Evolutionary conservation across 352 stramenopile species (phyloP).

Genomic region (Globisporangium spinosum): DNA sequence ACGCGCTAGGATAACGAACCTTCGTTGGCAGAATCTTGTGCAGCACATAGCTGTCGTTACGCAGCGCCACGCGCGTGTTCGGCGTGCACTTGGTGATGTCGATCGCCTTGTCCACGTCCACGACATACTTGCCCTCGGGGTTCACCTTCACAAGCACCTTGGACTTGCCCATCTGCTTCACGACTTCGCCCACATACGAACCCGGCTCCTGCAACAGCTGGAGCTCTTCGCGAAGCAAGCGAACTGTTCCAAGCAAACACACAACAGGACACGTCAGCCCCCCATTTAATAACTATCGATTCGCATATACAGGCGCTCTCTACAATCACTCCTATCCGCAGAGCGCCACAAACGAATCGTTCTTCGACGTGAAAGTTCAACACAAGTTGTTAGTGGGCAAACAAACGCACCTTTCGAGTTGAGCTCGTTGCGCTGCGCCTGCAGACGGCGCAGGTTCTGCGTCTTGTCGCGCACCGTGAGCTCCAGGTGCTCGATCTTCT

Average conservation of each 20-base stretch:
- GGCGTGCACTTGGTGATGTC: conserved; percentile 96
- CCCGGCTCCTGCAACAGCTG: conserved; percentile 98
- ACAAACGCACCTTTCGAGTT: conserved; percentile 93
- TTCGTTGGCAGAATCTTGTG: conserved; percentile 99
- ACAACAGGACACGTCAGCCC: conserved; percentile 6
- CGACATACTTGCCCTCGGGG: conserved; percentile 99
- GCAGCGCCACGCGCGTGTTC: conserved; percentile 98
- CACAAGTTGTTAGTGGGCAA: neutral
- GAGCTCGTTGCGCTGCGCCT: conserved; percentile 99
- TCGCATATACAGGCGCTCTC: neutral
- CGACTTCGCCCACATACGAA: conserved; percentile 98
- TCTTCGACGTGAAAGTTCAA: neutral
- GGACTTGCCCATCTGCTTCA: conserved; percentile 99
- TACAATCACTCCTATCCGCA: neutral
- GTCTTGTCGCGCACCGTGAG: conserved; percentile 92
- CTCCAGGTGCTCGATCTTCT: conserved; percentile 95
- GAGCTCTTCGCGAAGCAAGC: conserved; percentile 97
- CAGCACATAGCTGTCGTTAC: conserved; percentile 99
- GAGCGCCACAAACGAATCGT: neutral
- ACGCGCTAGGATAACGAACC: conserved; percentile 22
- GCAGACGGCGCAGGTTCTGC: conserved; percentile 96
- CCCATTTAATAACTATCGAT: neutral
- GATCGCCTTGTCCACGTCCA: conserved; percentile 98
- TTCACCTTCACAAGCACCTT: conserved; percentile 99
- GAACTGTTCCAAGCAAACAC: conserved; percentile 57